A percentile compares a stretch with the other conserved stretches of the same genome.
Evolutionary conservation across 345 rosid species (phyloP).

Genomic region (Gossypium bickii): DNA sequence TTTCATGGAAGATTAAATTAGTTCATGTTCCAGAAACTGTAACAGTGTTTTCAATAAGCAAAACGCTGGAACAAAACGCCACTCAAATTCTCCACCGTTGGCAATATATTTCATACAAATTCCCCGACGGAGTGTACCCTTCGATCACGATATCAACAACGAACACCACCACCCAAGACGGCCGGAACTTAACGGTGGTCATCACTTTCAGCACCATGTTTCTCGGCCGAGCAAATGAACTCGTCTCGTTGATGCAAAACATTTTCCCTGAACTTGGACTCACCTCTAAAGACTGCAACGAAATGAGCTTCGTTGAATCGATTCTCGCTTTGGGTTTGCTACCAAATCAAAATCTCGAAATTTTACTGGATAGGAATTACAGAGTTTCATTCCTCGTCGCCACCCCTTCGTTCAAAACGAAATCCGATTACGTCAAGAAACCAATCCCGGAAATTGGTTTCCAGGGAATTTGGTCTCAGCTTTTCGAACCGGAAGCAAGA

Average conservation of each 20-base stretch:
- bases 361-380: not conserved
- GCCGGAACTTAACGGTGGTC: not conserved
- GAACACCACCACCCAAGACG: not conserved
- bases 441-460: conserved; percentile 6
- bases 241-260: conserved; percentile 4
- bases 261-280: conserved; percentile 1
- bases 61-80: conserved; percentile 2
- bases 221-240: not conserved
- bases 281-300: not conserved
- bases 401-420: not conserved
- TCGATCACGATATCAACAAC: not conserved
- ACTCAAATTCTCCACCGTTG: conserved; percentile 3
- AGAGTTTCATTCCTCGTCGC: not conserved
- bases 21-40: not conserved
- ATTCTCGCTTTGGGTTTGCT: not conserved
- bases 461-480: not conserved
- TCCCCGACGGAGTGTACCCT: not conserved
- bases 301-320: conserved; percentile 5
- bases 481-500: not conserved
- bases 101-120: not conserved
- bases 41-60: not conserved
- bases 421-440: conserved; percentile 6
- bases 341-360: not conserved
- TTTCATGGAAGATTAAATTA: not conserved
- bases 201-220: not conserved